Conservation (phyloP, 1,139 yeast species). For the Arxiozyma slooffiae region DNA sequence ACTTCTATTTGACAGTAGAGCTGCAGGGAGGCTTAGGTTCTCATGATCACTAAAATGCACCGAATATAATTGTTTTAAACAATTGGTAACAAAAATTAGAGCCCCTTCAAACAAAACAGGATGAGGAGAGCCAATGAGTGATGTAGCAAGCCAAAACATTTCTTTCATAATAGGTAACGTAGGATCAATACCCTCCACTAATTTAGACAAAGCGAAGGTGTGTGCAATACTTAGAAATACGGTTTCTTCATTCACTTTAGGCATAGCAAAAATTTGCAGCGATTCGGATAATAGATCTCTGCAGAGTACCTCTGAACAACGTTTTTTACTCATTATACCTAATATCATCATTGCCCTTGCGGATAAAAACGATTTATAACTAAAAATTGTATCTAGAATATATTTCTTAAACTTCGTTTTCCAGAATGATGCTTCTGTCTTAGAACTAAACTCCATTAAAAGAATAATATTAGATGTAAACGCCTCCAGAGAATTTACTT, state of each 20-base stretch:
- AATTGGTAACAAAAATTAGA: constrained; percentile 34
- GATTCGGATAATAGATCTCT: constrained; percentile 24
- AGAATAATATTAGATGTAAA: constrained; percentile 53
- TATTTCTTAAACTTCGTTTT: constrained; percentile 61
- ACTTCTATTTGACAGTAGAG: constrained; percentile 27
- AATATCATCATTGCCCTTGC: constrained; percentile 62
- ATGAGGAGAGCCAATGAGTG: constrained; percentile 34
- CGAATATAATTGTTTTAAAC: constrained; percentile 26
- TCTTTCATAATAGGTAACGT: constrained; percentile 46
- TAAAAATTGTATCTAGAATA: constrained; percentile 56
- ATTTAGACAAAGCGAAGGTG: constrained; percentile 44
- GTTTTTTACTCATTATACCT: constrained; percentile 57
- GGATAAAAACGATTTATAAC: constrained; percentile 54
- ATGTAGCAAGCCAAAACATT: constrained; percentile 55
- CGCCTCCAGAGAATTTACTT: constrained; percentile 50
- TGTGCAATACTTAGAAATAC: constrained; percentile 32
- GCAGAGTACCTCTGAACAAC: constrained; percentile 54
- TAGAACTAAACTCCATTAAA: constrained; percentile 45
- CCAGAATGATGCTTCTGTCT: constrained; percentile 48
- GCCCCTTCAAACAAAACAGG: constrained; percentile 49
- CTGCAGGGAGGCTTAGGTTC: constrained; percentile 8
- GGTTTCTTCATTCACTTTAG: constrained; percentile 28
- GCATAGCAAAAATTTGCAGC: constrained; percentile 34
- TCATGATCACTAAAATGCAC: constrained; percentile 16
- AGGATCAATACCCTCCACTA: constrained; percentile 52